These are phyloP conservation scores for Kalmusia sp. DNA, from an alignment of 2,329 filamentous ascomycete species.

Conservation along the genomic window DNA sequence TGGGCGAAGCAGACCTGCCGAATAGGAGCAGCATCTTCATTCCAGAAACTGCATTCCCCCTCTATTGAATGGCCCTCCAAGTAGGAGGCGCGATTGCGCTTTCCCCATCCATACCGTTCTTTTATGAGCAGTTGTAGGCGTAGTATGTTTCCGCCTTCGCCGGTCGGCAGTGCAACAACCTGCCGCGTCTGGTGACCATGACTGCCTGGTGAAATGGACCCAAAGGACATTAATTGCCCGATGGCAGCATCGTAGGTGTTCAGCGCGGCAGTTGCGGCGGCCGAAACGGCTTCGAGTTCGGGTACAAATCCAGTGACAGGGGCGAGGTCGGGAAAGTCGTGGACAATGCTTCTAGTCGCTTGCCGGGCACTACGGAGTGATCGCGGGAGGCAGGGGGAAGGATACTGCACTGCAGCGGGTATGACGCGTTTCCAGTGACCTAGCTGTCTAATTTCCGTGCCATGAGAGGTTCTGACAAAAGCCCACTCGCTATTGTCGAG, in stretches of 20 bases:
- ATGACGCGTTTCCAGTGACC: constrained; percentile 28
- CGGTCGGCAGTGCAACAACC: constrained; percentile 50
- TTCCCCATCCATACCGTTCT: constrained; percentile 63
- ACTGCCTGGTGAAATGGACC: constrained; percentile 53
- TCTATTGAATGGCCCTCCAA: constrained; percentile 56
- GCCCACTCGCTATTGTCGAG: constrained; percentile 56
- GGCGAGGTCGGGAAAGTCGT: constrained; percentile 30
- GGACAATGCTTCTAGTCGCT: constrained; percentile 23
- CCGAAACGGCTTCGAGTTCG: constrained; percentile 31
- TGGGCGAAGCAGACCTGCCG: constrained; percentile 62
- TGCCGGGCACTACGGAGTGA: constrained; percentile 17
- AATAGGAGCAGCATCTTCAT: constrained; percentile 59
- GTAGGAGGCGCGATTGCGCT: constrained; percentile 51
- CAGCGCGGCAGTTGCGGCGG: constrained; percentile 37
- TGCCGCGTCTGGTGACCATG: constrained; percentile 38
- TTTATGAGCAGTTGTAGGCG: constrained; percentile 60
- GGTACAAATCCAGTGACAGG: constrained; percentile 30
- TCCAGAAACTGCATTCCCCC: constrained; percentile 63
- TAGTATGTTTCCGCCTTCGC: constrained; percentile 66
- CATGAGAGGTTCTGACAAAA: constrained; percentile 51
- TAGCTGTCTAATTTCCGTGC: constrained; percentile 33
- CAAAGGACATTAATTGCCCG: constrained; percentile 61
- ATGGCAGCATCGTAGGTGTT: constrained; percentile 48
- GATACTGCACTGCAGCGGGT: constrained; percentile 21
- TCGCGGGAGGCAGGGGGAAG: constrained; percentile 5